Evolutionary conservation across 1,284 basidiomycete genomes (phyloP).

Genomic region (Tilletia walkeri): DNA sequence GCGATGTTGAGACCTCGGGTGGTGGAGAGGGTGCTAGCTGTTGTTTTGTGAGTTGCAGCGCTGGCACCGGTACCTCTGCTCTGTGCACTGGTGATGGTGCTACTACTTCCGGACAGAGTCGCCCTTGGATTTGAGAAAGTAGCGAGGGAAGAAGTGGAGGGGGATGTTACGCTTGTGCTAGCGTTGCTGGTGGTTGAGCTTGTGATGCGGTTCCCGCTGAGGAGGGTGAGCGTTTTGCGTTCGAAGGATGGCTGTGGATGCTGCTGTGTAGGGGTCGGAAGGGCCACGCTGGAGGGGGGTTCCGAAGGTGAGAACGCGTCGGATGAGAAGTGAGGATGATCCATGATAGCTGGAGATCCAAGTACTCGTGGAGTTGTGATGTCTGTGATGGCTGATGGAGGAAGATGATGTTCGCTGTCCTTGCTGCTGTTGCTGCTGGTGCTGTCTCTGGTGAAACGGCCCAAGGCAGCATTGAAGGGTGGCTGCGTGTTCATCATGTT

Average conservation of each 20-base stretch:
- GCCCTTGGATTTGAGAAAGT: neutral
- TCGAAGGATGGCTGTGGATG: neutral
- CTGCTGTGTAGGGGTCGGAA: too few relatives aligned
- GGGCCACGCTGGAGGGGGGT: too few relatives aligned
- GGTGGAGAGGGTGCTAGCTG: neutral
- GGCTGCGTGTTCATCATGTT: too few relatives aligned
- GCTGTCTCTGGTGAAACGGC: too few relatives aligned
- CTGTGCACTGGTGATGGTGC: neutral
- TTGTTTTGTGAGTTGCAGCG: neutral
- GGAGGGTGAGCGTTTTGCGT: conserved; percentile 14
- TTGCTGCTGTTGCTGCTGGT: too few relatives aligned
- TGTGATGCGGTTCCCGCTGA: conserved; percentile 9
- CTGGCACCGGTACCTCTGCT: neutral
- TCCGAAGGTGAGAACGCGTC: too few relatives aligned
- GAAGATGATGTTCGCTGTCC: too few relatives aligned
- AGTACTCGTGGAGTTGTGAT: too few relatives aligned
- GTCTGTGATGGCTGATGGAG: too few relatives aligned
- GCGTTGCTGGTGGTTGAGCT: neutral
- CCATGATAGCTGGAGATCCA: too few relatives aligned
- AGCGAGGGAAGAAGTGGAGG: neutral
- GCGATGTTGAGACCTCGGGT: neutral
- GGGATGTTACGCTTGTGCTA: neutral
- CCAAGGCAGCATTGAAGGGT: too few relatives aligned
- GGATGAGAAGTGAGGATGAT: too few relatives aligned
- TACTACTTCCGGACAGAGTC: neutral